Conservation (phyloP, 768 basidiomycete genomes). For the Cystobasidium onofrii region DNA sequence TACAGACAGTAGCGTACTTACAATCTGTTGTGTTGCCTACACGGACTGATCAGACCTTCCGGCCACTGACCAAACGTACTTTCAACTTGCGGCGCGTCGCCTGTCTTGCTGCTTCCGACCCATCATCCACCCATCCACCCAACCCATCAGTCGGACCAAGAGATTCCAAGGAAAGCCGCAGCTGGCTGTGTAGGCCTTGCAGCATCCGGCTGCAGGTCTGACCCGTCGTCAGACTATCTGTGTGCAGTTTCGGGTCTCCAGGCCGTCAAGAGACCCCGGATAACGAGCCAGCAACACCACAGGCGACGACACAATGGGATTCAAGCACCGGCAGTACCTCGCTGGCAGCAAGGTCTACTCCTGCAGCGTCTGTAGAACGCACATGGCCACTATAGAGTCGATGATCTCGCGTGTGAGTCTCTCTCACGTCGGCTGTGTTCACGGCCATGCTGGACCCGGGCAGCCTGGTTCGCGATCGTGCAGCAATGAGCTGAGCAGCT, state of each 20-base stretch:
- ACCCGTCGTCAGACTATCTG: too few species aligned
- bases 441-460: not conserved
- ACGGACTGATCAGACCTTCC: too few species aligned
- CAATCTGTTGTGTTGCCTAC: too few species aligned
- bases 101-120: not conserved
- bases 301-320: slow-evolving; percentile 3
- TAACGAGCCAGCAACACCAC: not conserved
- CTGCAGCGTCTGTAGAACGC: slow-evolving; percentile 17
- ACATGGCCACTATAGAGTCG: slow-evolving; percentile 21
- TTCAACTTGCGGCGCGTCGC: not conserved
- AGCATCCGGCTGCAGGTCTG: not conserved
- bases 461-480: not conserved
- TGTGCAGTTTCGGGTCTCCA: too few species aligned
- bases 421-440: not conserved
- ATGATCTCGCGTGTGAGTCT: slow-evolving; percentile 26
- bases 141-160: too few species aligned
- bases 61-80: too few species aligned
- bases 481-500: not conserved
- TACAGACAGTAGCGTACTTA: too few species aligned
- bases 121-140: not conserved
- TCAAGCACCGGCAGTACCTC: slow-evolving; percentile 26
- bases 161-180: not conserved
- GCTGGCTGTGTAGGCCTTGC: not conserved
- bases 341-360: slow-evolving; percentile 25
- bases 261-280: too few species aligned